Evolutionary conservation across 768 basidiomycete genomes (phyloP).

Genomic region (Boletellus ananiceps): DNA sequence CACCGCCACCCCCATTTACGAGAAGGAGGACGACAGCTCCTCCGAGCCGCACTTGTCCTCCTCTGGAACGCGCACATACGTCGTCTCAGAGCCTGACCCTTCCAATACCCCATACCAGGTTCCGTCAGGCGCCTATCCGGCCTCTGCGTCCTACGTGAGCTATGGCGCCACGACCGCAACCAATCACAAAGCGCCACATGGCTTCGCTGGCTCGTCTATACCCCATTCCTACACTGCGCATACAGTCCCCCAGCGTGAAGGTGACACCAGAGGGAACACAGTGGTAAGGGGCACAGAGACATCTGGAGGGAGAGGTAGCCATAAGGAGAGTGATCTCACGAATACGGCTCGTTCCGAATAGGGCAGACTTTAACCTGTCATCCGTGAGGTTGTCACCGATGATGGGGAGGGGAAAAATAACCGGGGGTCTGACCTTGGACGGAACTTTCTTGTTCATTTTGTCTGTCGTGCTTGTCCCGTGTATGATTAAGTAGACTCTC

Average conservation of each 20-base stretch:
- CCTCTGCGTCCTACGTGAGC: constrained; percentile 44
- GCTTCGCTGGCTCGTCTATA: constrained; percentile 46
- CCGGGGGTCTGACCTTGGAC: not conserved
- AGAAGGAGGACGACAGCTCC: constrained; percentile 55
- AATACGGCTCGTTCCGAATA: constrained; percentile 36
- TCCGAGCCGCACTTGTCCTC: constrained; percentile 43
- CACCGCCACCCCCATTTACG: constrained; percentile 41
- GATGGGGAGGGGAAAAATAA: constrained; percentile 30
- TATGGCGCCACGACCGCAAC: constrained; percentile 40
- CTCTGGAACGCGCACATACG: constrained; percentile 56
- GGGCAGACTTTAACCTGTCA: constrained; percentile 42
- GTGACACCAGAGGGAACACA: constrained; percentile 46
- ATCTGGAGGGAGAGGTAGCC: constrained; percentile 44
- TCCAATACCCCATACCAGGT: constrained; percentile 59
- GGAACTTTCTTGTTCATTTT: not conserved
- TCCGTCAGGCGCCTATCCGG: constrained; percentile 66
- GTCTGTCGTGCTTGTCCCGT: constrained; percentile 14
- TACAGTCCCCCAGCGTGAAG: constrained; percentile 8
- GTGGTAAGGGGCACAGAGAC: constrained; percentile 40
- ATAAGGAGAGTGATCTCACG: constrained; percentile 41
- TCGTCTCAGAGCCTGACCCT: constrained; percentile 70
- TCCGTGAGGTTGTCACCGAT: constrained; percentile 43
- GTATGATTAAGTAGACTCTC: constrained; percentile 21
- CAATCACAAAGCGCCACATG: constrained; percentile 33
- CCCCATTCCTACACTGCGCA: constrained; percentile 36